Evolutionary conservation across 2,329 filamentous ascomycete species (phyloP).

Genomic region (Fusarium metavorans): DNA sequence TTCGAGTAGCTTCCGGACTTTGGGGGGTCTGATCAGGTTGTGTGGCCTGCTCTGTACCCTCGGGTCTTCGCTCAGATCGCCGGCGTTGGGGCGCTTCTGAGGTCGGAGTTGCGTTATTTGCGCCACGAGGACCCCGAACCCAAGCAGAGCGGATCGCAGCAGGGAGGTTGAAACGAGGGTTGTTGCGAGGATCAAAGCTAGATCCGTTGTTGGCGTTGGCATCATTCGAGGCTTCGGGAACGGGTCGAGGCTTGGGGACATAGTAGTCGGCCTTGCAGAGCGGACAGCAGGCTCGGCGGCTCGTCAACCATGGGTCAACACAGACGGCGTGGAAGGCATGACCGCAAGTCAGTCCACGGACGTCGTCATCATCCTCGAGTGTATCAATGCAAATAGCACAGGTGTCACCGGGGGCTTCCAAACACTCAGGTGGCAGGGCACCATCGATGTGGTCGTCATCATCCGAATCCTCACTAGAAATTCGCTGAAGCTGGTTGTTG

Average conservation of each 20-base stretch:
- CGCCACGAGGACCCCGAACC: slow-evolving; percentile 44
- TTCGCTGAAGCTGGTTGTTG: slow-evolving; percentile 51
- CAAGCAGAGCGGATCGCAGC: slow-evolving; percentile 55
- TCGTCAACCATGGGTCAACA: slow-evolving; percentile 96
- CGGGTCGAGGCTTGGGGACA: slow-evolving; percentile 85
- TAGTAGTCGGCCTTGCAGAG: slow-evolving; percentile 99
- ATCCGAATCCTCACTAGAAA: slow-evolving; percentile 65
- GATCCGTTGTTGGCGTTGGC: slow-evolving; percentile 45
- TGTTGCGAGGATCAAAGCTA: slow-evolving; percentile 52
- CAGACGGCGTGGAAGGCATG: slow-evolving; percentile 98
- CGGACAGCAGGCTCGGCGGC: slow-evolving; percentile 92
- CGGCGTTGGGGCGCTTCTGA: slow-evolving; percentile 18
- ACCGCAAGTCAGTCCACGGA: slow-evolving; percentile 94
- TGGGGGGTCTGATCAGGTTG: slow-evolving; percentile 22
- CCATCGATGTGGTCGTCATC: slow-evolving; percentile 86
- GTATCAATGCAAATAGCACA: slow-evolving; percentile 97
- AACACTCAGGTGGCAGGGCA: slow-evolving; percentile 82
- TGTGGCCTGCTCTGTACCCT: slow-evolving; percentile 23
- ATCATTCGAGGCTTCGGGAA: slow-evolving; percentile 53
- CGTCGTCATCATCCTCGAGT: slow-evolving; percentile 94
- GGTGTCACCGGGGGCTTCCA: slow-evolving; percentile 86
- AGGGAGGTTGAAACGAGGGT: slow-evolving; percentile 63
- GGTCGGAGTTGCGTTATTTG: background rate
- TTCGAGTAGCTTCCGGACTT: slow-evolving; percentile 22
- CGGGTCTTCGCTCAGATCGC: slow-evolving; percentile 17